phyloP scores from a whole-genome alignment of 768 basidiomycete genomes.

The Auriculariales sp. region DNA sequence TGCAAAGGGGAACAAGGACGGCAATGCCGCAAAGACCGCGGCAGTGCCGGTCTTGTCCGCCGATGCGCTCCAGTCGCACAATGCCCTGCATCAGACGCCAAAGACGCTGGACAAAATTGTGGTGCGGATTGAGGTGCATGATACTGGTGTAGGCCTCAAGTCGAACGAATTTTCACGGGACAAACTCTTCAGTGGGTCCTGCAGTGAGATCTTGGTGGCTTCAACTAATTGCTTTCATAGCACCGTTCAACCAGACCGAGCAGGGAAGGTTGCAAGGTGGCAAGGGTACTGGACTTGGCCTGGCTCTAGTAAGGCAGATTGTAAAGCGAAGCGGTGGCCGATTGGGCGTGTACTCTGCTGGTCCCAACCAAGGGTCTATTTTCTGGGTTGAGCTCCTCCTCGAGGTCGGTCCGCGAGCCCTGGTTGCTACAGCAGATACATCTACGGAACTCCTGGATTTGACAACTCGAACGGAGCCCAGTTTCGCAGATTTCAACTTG shows the following conservation, averaged over 20 bases:
- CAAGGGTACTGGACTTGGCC: conserved; percentile 53
- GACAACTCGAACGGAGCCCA: too few species aligned
- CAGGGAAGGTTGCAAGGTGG: conserved; percentile 14
- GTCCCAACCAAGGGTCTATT: conserved; percentile 55
- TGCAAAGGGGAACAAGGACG: too few species aligned
- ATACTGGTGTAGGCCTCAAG: conserved; percentile 55
- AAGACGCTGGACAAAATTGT: conserved; percentile 45
- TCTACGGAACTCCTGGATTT: too few species aligned
- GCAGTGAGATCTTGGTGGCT: too few species aligned
- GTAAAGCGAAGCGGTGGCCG: conserved; percentile 64
- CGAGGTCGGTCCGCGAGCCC: not conserved
- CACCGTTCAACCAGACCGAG: conserved; percentile 7
- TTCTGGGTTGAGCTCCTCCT: conserved; percentile 68
- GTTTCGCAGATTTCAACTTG: too few species aligned
- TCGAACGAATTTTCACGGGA: conserved; percentile 53
- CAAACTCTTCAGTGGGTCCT: conserved; percentile 33
- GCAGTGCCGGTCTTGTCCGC: not conserved
- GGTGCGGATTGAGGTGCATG: conserved; percentile 73
- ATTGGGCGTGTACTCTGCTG: conserved; percentile 33
- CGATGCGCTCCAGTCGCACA: not conserved
- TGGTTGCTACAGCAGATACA: not conserved
- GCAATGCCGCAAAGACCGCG: too few species aligned
- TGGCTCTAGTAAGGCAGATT: conserved; percentile 67
- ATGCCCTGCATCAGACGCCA: not conserved
- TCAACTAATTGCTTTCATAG: too few species aligned